Evolutionary conservation across 352 stramenopile species (phyloP), one percentile per base, ranked within the genome.

Genomic region (Blastocystis sp.): DNA sequence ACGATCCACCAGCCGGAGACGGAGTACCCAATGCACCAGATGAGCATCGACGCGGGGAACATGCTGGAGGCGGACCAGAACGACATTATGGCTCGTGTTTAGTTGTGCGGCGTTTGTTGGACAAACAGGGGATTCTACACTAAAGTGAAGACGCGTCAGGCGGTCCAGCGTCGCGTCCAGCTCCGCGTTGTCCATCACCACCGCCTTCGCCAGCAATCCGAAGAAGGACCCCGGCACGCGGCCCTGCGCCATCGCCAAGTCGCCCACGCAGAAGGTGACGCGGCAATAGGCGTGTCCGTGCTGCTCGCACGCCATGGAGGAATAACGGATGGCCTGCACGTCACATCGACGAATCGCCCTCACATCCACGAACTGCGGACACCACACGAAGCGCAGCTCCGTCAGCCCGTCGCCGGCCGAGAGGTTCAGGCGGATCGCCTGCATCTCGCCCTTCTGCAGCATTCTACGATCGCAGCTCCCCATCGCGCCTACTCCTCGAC

Each of bases 341-440:
- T 66, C 45, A 43, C 62, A 2, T 10, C 23, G 7, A 0, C 21
- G n/a, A 38, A 2, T 34, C 23, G 5, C 1, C 11, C 1, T 5
- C 7, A 81, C 71, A 67, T 81, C 71, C 23, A n/a, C 21, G n/a
- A 23, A 48, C 52, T 43, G 21, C 21, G 43, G 41, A 61, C 71
- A 81, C 19, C n/a, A 81, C 14, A 19, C 21, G 38, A 81, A 81
- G 3, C 45, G 52, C 5, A 81, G 45, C 38, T 81, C 71, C 59
- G 71, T 81, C 11, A 66, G 9, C 2, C 71, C 45, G 14, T 43
- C 28, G 4, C 71, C 59, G 4, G 62, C 71, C 7, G 19, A 19
- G 21, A 64, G 41, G 52, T 81, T 81, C 59, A 81, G 19, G 19
- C 11, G 19, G 11, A 81, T 38, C 2, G 62, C 14, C 48, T 56